Conservation (phyloP, 331 rosid genomes). For the Malus hybrid region DNA sequence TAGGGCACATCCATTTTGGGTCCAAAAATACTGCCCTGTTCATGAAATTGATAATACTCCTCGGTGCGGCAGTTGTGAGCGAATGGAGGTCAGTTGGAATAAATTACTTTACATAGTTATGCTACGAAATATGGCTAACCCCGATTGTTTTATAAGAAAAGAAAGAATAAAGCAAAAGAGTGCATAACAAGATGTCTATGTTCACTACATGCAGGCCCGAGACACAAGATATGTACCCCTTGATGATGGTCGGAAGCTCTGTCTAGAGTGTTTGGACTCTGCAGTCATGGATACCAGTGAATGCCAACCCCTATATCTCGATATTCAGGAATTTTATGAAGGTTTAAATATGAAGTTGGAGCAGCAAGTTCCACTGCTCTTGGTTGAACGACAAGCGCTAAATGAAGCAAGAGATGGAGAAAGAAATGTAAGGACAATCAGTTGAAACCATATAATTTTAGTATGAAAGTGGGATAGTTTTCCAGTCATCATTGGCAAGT, state of each 20-base stretch:
- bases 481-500: not conserved
- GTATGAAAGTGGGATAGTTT: conserved; percentile 5
- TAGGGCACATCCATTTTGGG: conserved; percentile 99
- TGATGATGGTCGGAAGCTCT: conserved; percentile 91
- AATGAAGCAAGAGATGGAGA: conserved; percentile 99
- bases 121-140: not conserved
- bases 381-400: conserved; percentile 95
- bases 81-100: conserved; percentile 84
- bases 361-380: conserved; percentile 84
- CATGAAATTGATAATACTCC: conserved; percentile 92
- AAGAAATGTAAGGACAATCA: conserved; percentile 61
- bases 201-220: conserved; percentile 44
- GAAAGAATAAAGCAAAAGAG: not conserved
- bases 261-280: conserved; percentile 92
- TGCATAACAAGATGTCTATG: conserved; percentile 5
- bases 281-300: conserved; percentile 81
- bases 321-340: conserved; percentile 80
- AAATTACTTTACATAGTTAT: not conserved
- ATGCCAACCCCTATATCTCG: conserved; percentile 83
- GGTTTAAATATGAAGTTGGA: conserved; percentile 81
- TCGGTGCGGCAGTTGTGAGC: conserved; percentile 97
- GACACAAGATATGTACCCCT: conserved; percentile 63
- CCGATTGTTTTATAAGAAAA: not conserved
- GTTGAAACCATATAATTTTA: conserved; percentile 12
- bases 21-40: conserved; percentile 93